Evolutionary conservation across 2,329 filamentous ascomycete genomes (phyloP).

Genomic region (Xylaria sp.): DNA sequence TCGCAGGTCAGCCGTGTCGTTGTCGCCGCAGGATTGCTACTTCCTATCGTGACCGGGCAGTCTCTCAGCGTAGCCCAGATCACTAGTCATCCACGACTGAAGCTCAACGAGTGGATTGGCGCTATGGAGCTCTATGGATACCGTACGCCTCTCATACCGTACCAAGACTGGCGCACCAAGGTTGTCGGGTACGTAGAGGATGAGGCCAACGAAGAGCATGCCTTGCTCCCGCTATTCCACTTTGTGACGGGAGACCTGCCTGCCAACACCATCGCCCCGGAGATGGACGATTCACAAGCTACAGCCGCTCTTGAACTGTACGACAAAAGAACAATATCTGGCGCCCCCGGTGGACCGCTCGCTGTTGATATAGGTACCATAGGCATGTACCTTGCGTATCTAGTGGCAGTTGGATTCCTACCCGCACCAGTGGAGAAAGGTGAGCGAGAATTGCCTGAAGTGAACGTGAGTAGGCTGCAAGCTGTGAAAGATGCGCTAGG

Average conservation of each 20-base stretch:
- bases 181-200: conserved; percentile 74
- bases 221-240: conserved; percentile 79
- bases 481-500: too few species aligned
- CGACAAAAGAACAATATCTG: conserved; percentile 40
- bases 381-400: conserved; percentile 73
- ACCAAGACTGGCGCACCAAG: conserved; percentile 74
- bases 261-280: conserved; percentile 74
- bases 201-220: conserved; percentile 70
- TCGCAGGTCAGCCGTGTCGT: not conserved
- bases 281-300: conserved; percentile 78
- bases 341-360: conserved; percentile 56
- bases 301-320: conserved; percentile 71
- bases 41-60: not conserved
- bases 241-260: conserved; percentile 76
- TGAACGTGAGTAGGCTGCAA: too few species aligned
- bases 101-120: conserved; percentile 79
- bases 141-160: conserved; percentile 71
- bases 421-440: conserved; percentile 48
- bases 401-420: conserved; percentile 69
- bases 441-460: too few species aligned
- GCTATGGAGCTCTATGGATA: conserved; percentile 79
- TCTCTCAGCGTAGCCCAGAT: not conserved
- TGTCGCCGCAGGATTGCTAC: not conserved
- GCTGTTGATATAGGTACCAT: conserved; percentile 67
- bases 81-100: conserved; percentile 55